These are phyloP conservation scores for Pseudomonodictys pantanalensis DNA, from an alignment of 495 filamentous ascomycete genomes.

Conservation along the genomic window DNA sequence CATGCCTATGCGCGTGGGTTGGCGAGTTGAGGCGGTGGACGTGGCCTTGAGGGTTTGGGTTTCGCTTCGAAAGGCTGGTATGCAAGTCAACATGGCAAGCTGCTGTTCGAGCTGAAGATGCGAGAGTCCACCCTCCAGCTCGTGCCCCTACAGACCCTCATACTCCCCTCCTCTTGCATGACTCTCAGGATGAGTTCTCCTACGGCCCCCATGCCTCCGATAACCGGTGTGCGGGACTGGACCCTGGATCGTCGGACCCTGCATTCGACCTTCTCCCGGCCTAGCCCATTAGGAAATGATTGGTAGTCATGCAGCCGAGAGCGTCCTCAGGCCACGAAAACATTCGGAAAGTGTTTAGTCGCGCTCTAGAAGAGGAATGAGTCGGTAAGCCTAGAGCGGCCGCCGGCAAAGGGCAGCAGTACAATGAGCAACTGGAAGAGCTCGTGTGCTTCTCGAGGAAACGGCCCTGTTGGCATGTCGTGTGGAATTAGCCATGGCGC, in stretches of 20 bases:
- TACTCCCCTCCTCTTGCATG: neutral
- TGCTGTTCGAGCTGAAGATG: neutral
- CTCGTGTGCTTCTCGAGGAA: too few relatives aligned
- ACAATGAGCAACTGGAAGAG: too few relatives aligned
- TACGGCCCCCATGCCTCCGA: slow-evolving; percentile 1
- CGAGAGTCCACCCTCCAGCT: neutral
- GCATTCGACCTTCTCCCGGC: neutral
- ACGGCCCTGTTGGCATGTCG: too few relatives aligned
- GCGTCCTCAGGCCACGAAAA: slow-evolving; percentile 8
- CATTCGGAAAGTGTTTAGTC: neutral
- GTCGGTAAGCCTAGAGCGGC: slow-evolving; percentile 12
- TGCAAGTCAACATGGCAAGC: neutral
- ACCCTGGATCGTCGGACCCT: slow-evolving; percentile 11
- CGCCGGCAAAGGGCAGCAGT: too few relatives aligned
- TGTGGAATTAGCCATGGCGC: too few relatives aligned
- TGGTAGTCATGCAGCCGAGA: neutral
- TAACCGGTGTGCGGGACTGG: slow-evolving; percentile 2
- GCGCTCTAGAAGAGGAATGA: neutral
- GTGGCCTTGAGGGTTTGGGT: neutral
- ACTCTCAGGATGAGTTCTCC: neutral
- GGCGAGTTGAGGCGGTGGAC: slow-evolving; percentile 10
- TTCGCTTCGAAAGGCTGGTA: neutral
- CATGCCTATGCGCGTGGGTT: slow-evolving; percentile 3
- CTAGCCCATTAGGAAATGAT: neutral
- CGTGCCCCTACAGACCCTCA: neutral